A percentile compares a stretch with the other conserved stretches of the same genome.
These are phyloP conservation scores for Halenospora varia DNA, from an alignment of 495 filamentous ascomycete genomes.

Conservation along the genomic window DNA sequence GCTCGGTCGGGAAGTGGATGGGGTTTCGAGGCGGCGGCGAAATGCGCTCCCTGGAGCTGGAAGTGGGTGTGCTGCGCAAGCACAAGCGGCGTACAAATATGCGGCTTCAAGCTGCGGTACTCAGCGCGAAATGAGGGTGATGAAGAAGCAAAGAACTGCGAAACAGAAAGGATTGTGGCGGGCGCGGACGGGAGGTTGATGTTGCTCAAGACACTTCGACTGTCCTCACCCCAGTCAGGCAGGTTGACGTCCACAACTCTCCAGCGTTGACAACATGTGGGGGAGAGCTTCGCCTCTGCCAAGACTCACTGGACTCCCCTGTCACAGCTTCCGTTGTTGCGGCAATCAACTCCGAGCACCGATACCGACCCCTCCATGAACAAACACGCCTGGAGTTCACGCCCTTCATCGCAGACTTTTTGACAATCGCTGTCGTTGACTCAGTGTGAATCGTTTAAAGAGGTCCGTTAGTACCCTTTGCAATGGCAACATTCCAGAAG, in stretches of 20 bases:
- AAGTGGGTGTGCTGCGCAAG: not conserved
- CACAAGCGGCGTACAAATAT: not conserved
- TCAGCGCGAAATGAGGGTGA: not conserved
- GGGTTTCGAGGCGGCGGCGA: slow-evolving; percentile 1
- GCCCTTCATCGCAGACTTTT: no score
- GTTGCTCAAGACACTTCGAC: not conserved
- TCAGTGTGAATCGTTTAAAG: not conserved
- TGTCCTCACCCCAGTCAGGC: no score
- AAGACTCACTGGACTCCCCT: no score
- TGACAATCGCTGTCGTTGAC: no score
- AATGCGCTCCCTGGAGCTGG: no score
- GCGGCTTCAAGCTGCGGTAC: not conserved
- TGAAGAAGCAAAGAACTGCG: not conserved
- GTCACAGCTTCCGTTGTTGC: no score
- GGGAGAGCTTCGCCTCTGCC: not conserved
- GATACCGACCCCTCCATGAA: not conserved
- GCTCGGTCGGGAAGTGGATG: no score
- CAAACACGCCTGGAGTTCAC: no score
- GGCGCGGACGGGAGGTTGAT: not conserved
- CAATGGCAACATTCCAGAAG: slow-evolving; percentile 11
- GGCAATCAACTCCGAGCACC: not conserved
- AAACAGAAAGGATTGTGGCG: not conserved
- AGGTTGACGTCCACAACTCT: not conserved
- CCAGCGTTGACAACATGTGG: not conserved
- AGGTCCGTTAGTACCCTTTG: slow-evolving; percentile 5